Evolutionary conservation across 768 basidiomycete species (phyloP).

Genomic region (Zangia roseola): DNA sequence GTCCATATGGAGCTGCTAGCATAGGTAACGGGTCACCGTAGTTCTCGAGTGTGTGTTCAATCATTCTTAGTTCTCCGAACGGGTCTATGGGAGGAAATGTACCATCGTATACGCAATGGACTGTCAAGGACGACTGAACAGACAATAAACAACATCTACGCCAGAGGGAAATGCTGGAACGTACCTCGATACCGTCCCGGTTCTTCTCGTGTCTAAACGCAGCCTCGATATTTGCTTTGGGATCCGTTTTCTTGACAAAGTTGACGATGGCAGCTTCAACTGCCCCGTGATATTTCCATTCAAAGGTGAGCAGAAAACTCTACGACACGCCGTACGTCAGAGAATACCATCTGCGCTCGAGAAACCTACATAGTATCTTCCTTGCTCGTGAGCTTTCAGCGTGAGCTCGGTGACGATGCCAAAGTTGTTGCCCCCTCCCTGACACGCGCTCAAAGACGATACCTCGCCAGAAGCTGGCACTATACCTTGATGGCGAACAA

Average conservation of each 20-base stretch:
- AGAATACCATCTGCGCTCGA: neutral
- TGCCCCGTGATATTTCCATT: neutral
- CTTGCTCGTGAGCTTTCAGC: constrained; percentile 17
- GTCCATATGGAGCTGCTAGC: neutral
- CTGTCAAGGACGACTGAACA: neutral
- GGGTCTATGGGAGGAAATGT: neutral
- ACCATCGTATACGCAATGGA: constrained; percentile 12
- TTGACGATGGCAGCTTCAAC: constrained; percentile 5
- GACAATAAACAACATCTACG: neutral
- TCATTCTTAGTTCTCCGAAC: neutral
- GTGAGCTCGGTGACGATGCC: constrained; percentile 30
- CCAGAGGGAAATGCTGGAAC: neutral
- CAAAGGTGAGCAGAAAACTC: constrained; percentile 5
- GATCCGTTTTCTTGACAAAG: constrained; percentile 2
- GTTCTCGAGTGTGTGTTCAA: neutral
- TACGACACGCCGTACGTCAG: neutral
- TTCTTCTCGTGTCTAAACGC: constrained; percentile 4
- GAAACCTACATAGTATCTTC: constrained; percentile 7
- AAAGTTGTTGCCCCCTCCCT: constrained; percentile 29
- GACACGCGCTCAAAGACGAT: neutral
- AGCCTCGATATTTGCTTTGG: constrained; percentile 10
- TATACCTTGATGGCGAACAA: constrained; percentile 10
- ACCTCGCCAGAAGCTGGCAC: neutral
- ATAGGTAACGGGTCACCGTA: neutral
- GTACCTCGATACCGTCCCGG: constrained; percentile 1